Evolutionary conservation across 228 moss, liverwort and hornwort species (phyloP).

Genomic region (Sphagnum fallax): DNA sequence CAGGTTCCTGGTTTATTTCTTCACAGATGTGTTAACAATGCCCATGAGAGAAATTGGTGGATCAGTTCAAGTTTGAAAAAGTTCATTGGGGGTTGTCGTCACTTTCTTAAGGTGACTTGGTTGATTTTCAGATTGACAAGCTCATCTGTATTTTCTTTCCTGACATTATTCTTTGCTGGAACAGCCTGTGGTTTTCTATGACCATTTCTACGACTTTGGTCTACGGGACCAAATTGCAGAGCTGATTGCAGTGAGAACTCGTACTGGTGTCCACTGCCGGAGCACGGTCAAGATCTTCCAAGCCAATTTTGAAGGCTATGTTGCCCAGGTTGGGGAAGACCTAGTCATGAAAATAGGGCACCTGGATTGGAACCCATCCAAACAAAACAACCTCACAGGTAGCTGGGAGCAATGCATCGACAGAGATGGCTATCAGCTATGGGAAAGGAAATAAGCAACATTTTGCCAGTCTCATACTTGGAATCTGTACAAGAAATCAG

Average conservation of each 20-base stretch:
- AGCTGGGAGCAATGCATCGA: conserved; percentile 67
- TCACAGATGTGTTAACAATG: no score
- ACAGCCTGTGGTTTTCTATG: conserved; percentile 90
- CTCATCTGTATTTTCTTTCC: no score
- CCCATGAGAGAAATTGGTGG: no score
- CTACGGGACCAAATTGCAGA: conserved; percentile 89
- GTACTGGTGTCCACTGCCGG: conserved; percentile 71
- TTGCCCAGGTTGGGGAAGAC: conserved; percentile 64
- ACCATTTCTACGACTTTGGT: conserved; percentile 91
- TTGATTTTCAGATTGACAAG: no score
- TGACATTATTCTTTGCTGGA: not conserved
- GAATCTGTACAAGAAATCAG: no score
- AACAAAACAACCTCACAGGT: conserved; percentile 71
- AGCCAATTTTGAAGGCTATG: conserved; percentile 85
- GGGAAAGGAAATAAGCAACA: conserved; percentile 30
- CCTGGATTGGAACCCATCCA: conserved; percentile 91
- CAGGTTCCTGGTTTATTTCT: no score
- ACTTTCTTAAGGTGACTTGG: no score
- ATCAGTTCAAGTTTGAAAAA: no score
- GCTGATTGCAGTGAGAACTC: conserved; percentile 71
- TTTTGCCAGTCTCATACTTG: no score
- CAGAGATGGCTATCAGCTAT: conserved; percentile 76
- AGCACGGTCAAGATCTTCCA: conserved; percentile 75
- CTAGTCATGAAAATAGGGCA: conserved; percentile 77
- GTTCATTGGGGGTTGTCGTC: no score